Base-by-base conservation (phyloP, 2,329 filamentous ascomycete species). In the Fusarium transvaalense region DNA sequence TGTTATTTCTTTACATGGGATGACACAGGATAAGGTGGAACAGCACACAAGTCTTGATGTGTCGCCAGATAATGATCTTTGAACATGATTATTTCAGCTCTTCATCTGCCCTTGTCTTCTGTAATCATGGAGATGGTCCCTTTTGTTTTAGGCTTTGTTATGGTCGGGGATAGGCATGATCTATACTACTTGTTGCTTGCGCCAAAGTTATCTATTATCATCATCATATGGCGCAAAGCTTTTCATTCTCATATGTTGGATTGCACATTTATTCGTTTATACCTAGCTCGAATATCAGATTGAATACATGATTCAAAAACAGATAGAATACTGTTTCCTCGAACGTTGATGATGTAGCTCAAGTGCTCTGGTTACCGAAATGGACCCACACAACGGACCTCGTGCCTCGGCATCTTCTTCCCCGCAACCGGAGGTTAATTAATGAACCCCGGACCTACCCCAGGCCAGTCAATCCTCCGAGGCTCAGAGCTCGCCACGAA, bases 341-440 rank as follows among this genome's bases (percentile, higher is more conserved):
- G n/a, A 42, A 41, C 19, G 31, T 34, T 13, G 31, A 37, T 56
- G 37, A 37, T 60, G 37, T 41, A 58, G 47, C 15, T 29, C 25
- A 13, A 23, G 41, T 27, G 32, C 25, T 23, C 9, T 54, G 13
- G 61, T 65, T 59, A 45, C 62, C 66, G 66, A 69, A 56, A 55
- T 21, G 29, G 71, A 64, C 63, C 71, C 71, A 74, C 71, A 37
- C 10, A n/a, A 23, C 39, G 48, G 63, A 37, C 37, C 52, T 60
- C 59, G 68, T 66, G 73, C 75, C 75, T 75, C 74, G 75, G 74
- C 71, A 72, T 67, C 60, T 67, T 63, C 55, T 73, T 67, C 74
- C 75, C 74, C 74, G 70, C 74, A 71, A 74, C 71, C 63, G 71
- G 69, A 54, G 56, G 42, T 71, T 62, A 69, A 65, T 50, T 42